A percentile compares a stretch with the other conserved stretches of the same genome.
phyloP scores from a whole-genome alignment of 352 stramenopile genomes.

The Peronosclerospora sorghi region DNA sequence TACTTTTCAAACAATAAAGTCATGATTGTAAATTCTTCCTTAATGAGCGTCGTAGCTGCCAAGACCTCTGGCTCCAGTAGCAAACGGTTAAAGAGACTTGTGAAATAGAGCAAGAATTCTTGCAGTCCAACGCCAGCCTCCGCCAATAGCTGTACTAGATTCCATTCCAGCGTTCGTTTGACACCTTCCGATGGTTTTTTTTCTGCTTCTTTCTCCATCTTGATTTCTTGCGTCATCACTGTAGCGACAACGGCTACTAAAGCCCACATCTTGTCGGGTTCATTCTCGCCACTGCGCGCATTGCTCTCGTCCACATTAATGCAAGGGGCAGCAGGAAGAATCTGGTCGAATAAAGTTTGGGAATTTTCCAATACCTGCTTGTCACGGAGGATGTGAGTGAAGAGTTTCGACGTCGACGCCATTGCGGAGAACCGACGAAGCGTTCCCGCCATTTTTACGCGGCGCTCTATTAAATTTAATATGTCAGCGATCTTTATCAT shows the following conservation, averaged over 20 bases:
- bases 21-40: conserved; percentile 69
- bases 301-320: conserved; percentile 14
- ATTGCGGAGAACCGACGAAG: conserved; percentile 15
- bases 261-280: conserved; percentile 29
- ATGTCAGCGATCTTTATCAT: no score
- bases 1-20: conserved; percentile 76
- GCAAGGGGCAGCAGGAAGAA: conserved; percentile 12
- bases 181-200: neutral
- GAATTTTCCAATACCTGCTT: conserved; percentile 18
- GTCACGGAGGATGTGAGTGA: conserved; percentile 16
- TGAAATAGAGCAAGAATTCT: conserved; percentile 58
- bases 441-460: conserved; percentile 43
- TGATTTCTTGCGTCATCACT: conserved; percentile 28
- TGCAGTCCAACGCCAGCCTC: conserved; percentile 47
- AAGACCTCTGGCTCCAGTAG: conserved; percentile 64
- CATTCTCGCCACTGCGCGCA: conserved; percentile 9
- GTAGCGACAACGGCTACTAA: conserved; percentile 39
- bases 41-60: conserved; percentile 55
- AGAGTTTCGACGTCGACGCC: conserved; percentile 5
- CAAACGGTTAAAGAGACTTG: conserved; percentile 72
- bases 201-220: conserved; percentile 15
- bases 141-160: conserved; percentile 30
- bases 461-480: no score
- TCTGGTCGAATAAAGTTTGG: conserved; percentile 32
- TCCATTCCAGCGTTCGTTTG: conserved; percentile 7